A percentile compares a stretch with the other conserved stretches of the same genome.
phyloP scores from a whole-genome alignment of 371 early-diverging fungal species.

The Mycotypha africana region DNA sequence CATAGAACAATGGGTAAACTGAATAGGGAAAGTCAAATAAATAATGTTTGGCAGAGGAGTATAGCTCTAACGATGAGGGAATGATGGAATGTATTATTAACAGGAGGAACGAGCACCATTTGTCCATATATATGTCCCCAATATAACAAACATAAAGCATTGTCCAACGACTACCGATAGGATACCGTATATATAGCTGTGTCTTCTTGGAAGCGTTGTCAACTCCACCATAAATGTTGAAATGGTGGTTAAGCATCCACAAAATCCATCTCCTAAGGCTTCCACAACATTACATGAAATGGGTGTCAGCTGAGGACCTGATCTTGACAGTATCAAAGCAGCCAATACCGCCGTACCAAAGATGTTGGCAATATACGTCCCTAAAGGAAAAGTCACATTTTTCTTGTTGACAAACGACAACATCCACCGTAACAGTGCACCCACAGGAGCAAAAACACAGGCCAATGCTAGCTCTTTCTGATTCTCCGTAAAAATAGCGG shows the following conservation, averaged over 20 bases:
- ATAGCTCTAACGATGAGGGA: too few relatives aligned
- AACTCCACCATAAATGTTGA: slow-evolving; percentile 68
- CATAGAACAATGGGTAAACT: too few relatives aligned
- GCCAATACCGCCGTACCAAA: slow-evolving; percentile 56
- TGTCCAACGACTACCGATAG: slow-evolving; percentile 43
- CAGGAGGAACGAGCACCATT: slow-evolving; percentile 21
- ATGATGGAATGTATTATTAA: too few relatives aligned
- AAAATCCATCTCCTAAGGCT: slow-evolving; percentile 61
- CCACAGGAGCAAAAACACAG: slow-evolving; percentile 52
- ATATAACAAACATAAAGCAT: slow-evolving; percentile 41
- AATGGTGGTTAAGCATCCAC: slow-evolving; percentile 72
- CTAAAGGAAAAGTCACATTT: slow-evolving; percentile 43
- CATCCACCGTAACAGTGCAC: slow-evolving; percentile 66
- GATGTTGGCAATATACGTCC: slow-evolving; percentile 67
- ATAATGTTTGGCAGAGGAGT: too few relatives aligned
- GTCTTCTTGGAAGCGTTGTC: slow-evolving; percentile 23
- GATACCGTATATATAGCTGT: slow-evolving; percentile 43
- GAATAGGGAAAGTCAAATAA: too few relatives aligned
- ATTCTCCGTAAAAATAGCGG: slow-evolving; percentile 20
- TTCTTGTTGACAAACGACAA: slow-evolving; percentile 50
- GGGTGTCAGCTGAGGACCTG: slow-evolving; percentile 7
- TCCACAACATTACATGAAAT: slow-evolving; percentile 46
- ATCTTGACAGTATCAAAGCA: slow-evolving; percentile 38
- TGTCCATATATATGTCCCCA: slow-evolving; percentile 54
- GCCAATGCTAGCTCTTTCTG: slow-evolving; percentile 40